Evolutionary conservation across 768 basidiomycete species (phyloP).

Genomic region (Tubosaeta brunneosetosa): DNA sequence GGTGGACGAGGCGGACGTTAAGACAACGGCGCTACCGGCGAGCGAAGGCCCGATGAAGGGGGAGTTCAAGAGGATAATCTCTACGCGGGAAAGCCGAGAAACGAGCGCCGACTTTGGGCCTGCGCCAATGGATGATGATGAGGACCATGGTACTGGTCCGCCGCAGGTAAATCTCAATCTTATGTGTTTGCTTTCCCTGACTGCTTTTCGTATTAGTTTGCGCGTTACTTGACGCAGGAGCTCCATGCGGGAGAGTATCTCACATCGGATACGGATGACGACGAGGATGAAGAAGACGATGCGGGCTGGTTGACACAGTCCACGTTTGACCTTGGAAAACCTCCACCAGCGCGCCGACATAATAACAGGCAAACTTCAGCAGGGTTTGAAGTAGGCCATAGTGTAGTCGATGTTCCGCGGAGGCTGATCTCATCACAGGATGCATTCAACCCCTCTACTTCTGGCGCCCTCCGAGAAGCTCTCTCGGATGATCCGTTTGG

Average conservation of each 20-base stretch:
- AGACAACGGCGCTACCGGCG: slow-evolving; percentile 19
- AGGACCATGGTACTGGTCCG: slow-evolving; percentile 39
- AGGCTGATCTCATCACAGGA: slow-evolving; percentile 35
- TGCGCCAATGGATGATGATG: slow-evolving; percentile 45
- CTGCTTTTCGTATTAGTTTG: slow-evolving; percentile 49
- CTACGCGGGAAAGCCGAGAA: slow-evolving; percentile 40
- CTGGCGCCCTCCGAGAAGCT: slow-evolving; percentile 30
- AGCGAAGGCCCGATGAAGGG: slow-evolving; percentile 35
- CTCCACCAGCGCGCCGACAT: slow-evolving; percentile 46
- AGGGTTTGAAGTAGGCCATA: slow-evolving; percentile 49
- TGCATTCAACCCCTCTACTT: slow-evolving; percentile 42
- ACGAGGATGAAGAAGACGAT: slow-evolving; percentile 61
- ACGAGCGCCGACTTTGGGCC: slow-evolving; percentile 65
- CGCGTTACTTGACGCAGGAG: slow-evolving; percentile 71
- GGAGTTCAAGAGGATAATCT: slow-evolving; percentile 53
- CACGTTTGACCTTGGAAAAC: slow-evolving; percentile 54
- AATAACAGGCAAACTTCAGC: slow-evolving; percentile 44
- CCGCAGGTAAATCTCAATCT: slow-evolving; percentile 36
- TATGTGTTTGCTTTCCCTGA: neutral
- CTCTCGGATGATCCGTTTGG: slow-evolving; percentile 50
- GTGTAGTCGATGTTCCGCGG: neutral
- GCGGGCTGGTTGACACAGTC: slow-evolving; percentile 79
- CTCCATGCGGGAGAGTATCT: slow-evolving; percentile 60
- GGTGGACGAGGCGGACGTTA: slow-evolving; percentile 61
- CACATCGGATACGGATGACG: slow-evolving; percentile 48